Evolutionary conservation across 2,329 filamentous ascomycete species (phyloP).

Genomic region (Colletotrichum tofieldiae): DNA sequence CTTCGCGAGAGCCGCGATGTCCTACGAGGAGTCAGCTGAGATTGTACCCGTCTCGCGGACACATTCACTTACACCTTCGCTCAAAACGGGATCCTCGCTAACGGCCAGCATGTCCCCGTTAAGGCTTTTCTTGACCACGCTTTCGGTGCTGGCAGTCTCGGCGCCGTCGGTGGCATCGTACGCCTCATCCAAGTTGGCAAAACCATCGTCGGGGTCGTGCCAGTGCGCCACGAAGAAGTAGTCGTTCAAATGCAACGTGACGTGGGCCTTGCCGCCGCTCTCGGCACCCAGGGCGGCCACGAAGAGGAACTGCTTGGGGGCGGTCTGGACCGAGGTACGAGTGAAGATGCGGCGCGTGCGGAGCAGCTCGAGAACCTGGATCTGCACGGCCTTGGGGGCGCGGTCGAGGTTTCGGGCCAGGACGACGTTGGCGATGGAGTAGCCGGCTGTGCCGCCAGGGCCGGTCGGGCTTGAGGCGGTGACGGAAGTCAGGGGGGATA

Average conservation of each 20-base stretch:
- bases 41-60: neutral
- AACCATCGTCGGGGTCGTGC: conserved; percentile 81
- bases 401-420: conserved; percentile 85
- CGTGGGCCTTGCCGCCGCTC: conserved; percentile 62
- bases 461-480: conserved; percentile 44
- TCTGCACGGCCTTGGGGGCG: conserved; percentile 83
- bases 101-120: conserved; percentile 18
- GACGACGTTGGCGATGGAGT: conserved; percentile 83
- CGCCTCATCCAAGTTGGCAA: conserved; percentile 80
- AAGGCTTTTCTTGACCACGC: conserved; percentile 60
- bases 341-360: conserved; percentile 85
- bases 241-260: conserved; percentile 79
- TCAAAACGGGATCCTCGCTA: conserved; percentile 54
- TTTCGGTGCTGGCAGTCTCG: conserved; percentile 57
- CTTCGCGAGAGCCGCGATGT: conserved; percentile 74
- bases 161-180: conserved; percentile 53
- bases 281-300: conserved; percentile 76
- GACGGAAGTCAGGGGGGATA: conserved; percentile 50
- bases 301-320: conserved; percentile 85
- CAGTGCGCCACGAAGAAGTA: conserved; percentile 91
- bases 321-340: conserved; percentile 79
- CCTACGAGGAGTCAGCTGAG: conserved; percentile 51
- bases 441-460: conserved; percentile 41
- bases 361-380: conserved; percentile 85
- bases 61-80: conserved; percentile 58